Evolutionary conservation across 148 eudicot genomes (phyloP).

Genomic region (Fallopia convolvulus): DNA sequence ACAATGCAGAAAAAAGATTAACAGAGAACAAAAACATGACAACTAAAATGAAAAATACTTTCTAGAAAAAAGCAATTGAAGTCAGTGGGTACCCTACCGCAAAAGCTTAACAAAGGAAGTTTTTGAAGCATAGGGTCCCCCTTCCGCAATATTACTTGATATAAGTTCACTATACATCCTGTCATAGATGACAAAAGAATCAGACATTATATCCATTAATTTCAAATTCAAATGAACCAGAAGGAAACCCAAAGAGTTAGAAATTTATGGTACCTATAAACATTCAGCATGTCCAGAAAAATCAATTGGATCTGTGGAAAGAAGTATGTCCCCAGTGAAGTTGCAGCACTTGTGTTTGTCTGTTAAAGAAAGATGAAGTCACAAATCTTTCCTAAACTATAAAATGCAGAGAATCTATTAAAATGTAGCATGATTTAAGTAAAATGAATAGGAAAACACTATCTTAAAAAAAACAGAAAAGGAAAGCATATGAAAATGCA

Average conservation of each 20-base stretch:
- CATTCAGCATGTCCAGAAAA: constrained; percentile 97
- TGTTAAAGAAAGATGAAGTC: constrained; percentile 20
- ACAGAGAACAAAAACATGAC: too few species aligned
- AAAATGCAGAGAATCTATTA: background rate
- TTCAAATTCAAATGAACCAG: background rate
- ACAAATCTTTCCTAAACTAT: background rate
- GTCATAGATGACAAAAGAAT: background rate
- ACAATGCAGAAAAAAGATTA: background rate
- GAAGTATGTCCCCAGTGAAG: constrained; percentile 81
- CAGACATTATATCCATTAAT: background rate
- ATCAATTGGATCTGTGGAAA: constrained; percentile 75
- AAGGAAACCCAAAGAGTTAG: background rate
- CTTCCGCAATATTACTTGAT: constrained; percentile 82
- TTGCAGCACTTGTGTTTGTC: constrained; percentile 95
- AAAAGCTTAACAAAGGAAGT: constrained; percentile 89
- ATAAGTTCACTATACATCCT: constrained; percentile 91
- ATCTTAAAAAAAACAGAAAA: background rate
- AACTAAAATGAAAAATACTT: background rate
- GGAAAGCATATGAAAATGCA: background rate
- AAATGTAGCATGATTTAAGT: background rate
- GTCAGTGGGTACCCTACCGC: constrained; percentile 37
- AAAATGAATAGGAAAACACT: background rate
- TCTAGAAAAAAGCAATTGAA: background rate
- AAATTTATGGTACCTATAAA: constrained; percentile 51
- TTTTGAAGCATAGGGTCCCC: constrained; percentile 83